phyloP scores from a whole-genome alignment of 1,284 basidiomycete species.

The Pseudozyma pruni region DNA sequence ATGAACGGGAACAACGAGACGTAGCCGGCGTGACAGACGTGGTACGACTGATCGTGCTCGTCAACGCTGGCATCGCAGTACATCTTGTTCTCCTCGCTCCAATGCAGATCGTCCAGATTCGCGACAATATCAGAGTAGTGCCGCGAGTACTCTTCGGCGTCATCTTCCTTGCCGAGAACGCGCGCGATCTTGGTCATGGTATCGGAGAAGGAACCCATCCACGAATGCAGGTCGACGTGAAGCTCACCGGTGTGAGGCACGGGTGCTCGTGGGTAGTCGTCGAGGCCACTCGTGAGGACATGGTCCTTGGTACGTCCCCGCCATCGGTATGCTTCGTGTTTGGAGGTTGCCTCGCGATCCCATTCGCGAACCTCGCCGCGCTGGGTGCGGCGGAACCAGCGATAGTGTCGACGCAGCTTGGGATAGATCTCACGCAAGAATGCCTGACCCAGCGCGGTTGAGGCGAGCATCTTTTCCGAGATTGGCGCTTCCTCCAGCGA shows the following conservation, averaged over 20 bases:
- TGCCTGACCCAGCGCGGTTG: slow-evolving; percentile 71
- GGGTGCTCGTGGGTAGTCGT: slow-evolving; percentile 87
- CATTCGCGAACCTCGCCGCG: slow-evolving; percentile 87
- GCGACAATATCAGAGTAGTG: slow-evolving; percentile 82
- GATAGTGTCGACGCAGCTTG: slow-evolving; percentile 86
- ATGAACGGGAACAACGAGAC: slow-evolving; percentile 92
- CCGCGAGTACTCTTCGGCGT: slow-evolving; percentile 78
- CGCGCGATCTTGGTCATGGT: slow-evolving; percentile 61
- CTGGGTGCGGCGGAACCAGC: slow-evolving; percentile 94
- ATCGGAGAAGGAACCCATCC: slow-evolving; percentile 82
- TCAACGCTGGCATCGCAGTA: slow-evolving; percentile 90
- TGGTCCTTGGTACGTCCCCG: slow-evolving; percentile 86
- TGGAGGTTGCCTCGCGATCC: slow-evolving; percentile 80
- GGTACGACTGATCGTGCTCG: slow-evolving; percentile 85
- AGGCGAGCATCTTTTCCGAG: slow-evolving; percentile 33
- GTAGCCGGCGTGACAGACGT: slow-evolving; percentile 90
- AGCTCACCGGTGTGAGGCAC: slow-evolving; percentile 88
- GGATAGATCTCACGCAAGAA: slow-evolving; percentile 84
- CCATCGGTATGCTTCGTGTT: slow-evolving; percentile 91
- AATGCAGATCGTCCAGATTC: slow-evolving; percentile 93
- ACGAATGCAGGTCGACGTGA: slow-evolving; percentile 89
- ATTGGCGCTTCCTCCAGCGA: slow-evolving; percentile 21
- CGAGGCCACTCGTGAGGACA: slow-evolving; percentile 91
- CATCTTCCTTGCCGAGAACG: slow-evolving; percentile 79
- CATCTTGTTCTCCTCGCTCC: slow-evolving; percentile 87